Base-by-base conservation (phyloP, 768 basidiomycete species). In the Hypholoma sublateritium region DNA sequence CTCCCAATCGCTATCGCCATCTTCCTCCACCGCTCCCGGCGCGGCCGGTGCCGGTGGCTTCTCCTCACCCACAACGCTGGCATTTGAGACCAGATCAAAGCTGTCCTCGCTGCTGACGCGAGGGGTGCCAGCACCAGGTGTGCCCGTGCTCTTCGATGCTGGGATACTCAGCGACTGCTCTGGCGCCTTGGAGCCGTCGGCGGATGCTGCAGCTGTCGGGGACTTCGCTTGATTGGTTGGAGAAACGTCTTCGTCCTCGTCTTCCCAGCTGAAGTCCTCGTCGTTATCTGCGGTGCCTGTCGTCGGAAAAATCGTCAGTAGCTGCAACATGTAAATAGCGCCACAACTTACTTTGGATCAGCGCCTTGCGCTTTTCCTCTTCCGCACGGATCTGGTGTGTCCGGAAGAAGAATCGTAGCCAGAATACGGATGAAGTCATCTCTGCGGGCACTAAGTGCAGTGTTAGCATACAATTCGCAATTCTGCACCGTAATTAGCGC, bases 201-300 rank as follows among this genome's bases (percentile, higher is more conserved):
- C 62, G 21, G 59, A 32, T 12, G 51, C 36, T 16, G 52, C 36
- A 22, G 50, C 25, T 22, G 56, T 50, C 37, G 37, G 11, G 35
- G 43, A 19, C 37, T 49, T 66, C 53, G 12, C 55, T 59, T 65
- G 6, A 57, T 59, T 19, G 21, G 55, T 57, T 48, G 62, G 55
- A 44, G 60, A 46, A 14, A 44, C 45, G 49, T 89, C 88, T n/a
- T 93, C 91, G n/a, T 95, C 93, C 50, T 94, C 93, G 58, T 92
- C 92, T 67, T 95, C 93, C 93, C 93, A 96, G 64, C 84, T 89
- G 71, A 96, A 94, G 57, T 92, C 88, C 34, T 95, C 94, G 44
- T 96, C 94, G 24, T 80, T 83, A 56, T 88, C 84, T 7, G 76
- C 70, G 3, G 85, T 77, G n/a, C 80, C 85, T 87, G 17, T 19